A percentile compares a stretch with the other conserved stretches of the same genome.
phyloP scores from a whole-genome alignment of 208 protist genomes.

The Wallacemonas sp. region DNA sequence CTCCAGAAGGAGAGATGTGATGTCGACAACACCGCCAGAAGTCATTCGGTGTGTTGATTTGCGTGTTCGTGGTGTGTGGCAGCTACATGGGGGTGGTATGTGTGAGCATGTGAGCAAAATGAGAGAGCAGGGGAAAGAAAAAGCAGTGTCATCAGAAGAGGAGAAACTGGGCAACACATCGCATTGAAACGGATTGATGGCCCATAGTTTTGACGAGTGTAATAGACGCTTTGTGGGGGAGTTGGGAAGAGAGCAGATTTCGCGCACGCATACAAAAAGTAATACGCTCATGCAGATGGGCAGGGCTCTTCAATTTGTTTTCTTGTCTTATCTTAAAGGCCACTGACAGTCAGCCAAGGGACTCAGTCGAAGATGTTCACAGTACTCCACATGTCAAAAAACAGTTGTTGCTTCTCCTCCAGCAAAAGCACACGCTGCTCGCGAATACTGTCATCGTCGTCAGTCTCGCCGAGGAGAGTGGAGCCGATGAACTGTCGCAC shows the following conservation, averaged over 20 bases:
- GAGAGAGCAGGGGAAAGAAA: neutral
- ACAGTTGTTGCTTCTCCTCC: conserved; percentile 49
- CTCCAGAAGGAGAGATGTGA: conserved; percentile 23
- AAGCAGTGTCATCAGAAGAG: too few species aligned
- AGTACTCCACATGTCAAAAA: conserved; percentile 80
- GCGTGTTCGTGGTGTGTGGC: too few species aligned
- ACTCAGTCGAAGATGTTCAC: conserved; percentile 48
- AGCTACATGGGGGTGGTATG: too few species aligned
- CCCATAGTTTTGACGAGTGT: too few species aligned
- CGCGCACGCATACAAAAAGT: neutral
- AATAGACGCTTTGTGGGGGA: too few species aligned
- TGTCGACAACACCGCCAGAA: conserved; percentile 21
- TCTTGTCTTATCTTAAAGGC: too few species aligned
- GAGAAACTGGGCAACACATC: too few species aligned
- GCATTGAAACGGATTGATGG: too few species aligned
- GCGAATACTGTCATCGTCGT: conserved; percentile 74
- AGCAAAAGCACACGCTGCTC: conserved; percentile 66
- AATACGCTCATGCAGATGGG: neutral
- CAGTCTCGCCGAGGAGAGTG: conserved; percentile 48
- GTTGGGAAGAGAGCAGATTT: too few species aligned
- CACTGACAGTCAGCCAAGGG: too few species aligned
- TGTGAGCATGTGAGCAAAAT: neutral
- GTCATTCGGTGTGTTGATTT: neutral
- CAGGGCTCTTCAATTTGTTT: neutral
- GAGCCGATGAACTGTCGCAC: conserved; percentile 42